phyloP scores from a whole-genome alignment of 23 red algal species.

The Gracilaria caudata region DNA sequence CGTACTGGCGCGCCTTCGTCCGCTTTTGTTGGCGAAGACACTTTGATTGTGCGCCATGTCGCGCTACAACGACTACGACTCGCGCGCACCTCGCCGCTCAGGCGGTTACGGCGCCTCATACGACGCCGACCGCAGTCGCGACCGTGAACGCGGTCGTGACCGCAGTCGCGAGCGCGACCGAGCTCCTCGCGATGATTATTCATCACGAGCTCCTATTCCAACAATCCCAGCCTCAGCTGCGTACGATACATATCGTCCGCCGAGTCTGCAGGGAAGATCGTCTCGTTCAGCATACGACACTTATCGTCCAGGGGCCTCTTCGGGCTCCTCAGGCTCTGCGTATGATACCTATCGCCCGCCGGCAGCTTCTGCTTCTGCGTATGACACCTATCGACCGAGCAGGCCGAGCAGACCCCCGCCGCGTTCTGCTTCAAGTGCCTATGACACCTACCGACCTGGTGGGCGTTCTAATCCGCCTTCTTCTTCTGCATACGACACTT shows the following conservation, averaged over 20 bases:
- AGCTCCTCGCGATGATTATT: constrained; percentile 21
- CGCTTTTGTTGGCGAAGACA: background rate
- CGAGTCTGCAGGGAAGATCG: background rate
- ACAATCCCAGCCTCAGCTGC: constrained; percentile 25
- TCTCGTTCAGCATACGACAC: constrained; percentile 50
- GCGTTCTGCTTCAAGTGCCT: constrained; percentile 10
- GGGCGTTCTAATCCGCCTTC: background rate
- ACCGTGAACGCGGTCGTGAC: constrained; percentile 39
- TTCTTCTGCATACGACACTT: constrained; percentile 49
- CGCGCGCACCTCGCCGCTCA: constrained; percentile 25
- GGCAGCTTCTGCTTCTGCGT: constrained; percentile 19
- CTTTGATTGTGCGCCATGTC: constrained; percentile 8
- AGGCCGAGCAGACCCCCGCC: constrained; percentile 15
- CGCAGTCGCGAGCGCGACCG: constrained; percentile 39
- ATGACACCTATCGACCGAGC: constrained; percentile 34
- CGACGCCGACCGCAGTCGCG: constrained; percentile 48
- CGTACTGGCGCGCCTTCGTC: background rate
- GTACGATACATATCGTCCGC: constrained; percentile 55
- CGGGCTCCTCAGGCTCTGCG: constrained; percentile 12
- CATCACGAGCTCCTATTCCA: constrained; percentile 19
- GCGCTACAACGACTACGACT: constrained; percentile 46
- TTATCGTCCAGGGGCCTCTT: constrained; percentile 46
- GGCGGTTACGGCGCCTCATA: constrained; percentile 48
- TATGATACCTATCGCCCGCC: constrained; percentile 66
- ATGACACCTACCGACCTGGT: constrained; percentile 52